Evolutionary conservation across 768 basidiomycete genomes (phyloP).

Genomic region (Suillus alpinus): DNA sequence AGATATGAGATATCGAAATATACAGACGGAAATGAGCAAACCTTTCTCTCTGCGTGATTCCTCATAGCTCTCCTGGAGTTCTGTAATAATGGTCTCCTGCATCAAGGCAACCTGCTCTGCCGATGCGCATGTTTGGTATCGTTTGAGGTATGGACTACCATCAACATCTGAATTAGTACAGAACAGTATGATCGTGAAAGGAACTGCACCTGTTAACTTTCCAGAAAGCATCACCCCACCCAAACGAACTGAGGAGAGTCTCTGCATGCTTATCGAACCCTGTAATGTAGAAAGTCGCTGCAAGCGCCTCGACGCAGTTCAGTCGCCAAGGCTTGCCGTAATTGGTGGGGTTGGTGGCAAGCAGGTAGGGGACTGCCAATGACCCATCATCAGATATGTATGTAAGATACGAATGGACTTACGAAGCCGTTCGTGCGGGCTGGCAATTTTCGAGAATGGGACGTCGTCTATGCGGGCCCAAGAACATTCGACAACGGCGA

Average conservation of each 20-base stretch:
- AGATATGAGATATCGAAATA: slow-evolving; percentile 1
- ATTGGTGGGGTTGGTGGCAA: slow-evolving; percentile 96
- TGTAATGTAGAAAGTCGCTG: slow-evolving; percentile 92
- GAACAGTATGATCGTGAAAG: neutral
- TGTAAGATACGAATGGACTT: slow-evolving; percentile 29
- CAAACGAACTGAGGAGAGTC: slow-evolving; percentile 73
- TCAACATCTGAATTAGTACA: neutral
- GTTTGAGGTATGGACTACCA: slow-evolving; percentile 51
- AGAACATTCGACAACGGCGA: slow-evolving; percentile 98
- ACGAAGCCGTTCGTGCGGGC: slow-evolving; percentile 90
- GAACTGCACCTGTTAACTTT: slow-evolving; percentile 68
- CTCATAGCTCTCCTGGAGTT: slow-evolving; percentile 61
- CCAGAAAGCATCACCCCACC: slow-evolving; percentile 90
- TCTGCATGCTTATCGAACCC: slow-evolving; percentile 84
- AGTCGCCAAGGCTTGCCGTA: slow-evolving; percentile 97
- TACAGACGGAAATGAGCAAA: slow-evolving; percentile 18
- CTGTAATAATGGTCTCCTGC: slow-evolving; percentile 69
- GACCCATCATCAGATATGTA: neutral
- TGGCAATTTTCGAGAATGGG: slow-evolving; percentile 90
- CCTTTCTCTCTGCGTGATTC: slow-evolving; percentile 55
- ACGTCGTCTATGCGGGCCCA: slow-evolving; percentile 97
- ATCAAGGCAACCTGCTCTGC: slow-evolving; percentile 54
- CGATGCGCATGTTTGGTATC: slow-evolving; percentile 70
- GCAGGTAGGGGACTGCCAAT: slow-evolving; percentile 81
- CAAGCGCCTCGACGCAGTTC: slow-evolving; percentile 92